A percentile compares a stretch with the other conserved stretches of the same genome.
Evolutionary conservation across 2,329 filamentous ascomycete species (phyloP).

Genomic region (Camptophora hylomeconis): DNA sequence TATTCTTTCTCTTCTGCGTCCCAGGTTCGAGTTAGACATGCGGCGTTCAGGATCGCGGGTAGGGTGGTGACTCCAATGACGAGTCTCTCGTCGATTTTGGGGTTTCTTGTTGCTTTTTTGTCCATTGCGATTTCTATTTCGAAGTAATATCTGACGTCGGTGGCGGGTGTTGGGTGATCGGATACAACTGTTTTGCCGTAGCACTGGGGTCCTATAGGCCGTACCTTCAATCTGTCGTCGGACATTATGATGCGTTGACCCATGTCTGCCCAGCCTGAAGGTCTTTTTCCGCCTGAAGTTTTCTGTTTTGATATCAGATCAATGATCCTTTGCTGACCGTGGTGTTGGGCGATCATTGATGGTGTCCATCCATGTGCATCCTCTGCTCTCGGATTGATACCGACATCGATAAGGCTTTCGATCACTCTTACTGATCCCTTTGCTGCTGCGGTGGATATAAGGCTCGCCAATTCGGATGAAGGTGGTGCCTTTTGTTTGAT

Average conservation of each 20-base stretch:
- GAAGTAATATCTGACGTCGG: neutral
- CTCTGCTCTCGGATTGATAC: neutral
- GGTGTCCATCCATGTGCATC: neutral
- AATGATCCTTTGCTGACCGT: neutral
- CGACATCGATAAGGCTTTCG: neutral
- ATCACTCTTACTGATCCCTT: neutral
- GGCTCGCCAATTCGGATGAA: neutral
- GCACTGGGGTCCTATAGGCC: neutral
- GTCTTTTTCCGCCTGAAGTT: neutral
- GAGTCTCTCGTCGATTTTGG: neutral
- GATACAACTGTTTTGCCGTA: neutral
- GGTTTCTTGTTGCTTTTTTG: neutral
- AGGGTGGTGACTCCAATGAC: neutral
- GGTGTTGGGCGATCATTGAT: neutral
- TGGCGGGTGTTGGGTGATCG: constrained; percentile 1
- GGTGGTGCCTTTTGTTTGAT: neutral
- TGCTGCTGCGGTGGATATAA: neutral
- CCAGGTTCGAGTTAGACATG: neutral
- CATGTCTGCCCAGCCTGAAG: neutral
- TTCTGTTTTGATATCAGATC: neutral
- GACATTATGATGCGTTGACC: neutral
- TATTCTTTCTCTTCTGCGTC: too few species aligned
- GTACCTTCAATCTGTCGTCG: neutral
- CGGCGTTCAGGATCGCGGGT: neutral
- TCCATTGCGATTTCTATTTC: neutral